Evolutionary conservation across 148 eudicot genomes (phyloP).

Genomic region (Nyssa sinensis): DNA sequence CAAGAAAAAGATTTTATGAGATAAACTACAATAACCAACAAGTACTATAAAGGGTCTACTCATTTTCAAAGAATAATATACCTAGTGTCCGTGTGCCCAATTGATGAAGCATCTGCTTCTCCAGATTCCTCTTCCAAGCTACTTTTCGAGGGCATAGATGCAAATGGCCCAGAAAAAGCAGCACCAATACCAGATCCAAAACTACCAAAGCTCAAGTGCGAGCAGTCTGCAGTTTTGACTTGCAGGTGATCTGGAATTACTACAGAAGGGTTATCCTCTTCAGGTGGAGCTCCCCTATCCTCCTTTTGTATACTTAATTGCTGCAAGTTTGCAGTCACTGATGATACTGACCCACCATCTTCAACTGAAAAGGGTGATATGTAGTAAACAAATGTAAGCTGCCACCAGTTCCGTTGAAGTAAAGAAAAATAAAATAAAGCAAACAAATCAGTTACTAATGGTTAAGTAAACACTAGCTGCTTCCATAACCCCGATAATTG

Average conservation of each 20-base stretch:
- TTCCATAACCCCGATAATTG: background rate
- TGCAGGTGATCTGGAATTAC: conserved; percentile 82
- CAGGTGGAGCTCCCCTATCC: conserved; percentile 45
- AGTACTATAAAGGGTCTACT: background rate
- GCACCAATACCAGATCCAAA: conserved; percentile 60
- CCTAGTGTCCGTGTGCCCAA: conserved; percentile 66
- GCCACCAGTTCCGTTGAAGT: background rate
- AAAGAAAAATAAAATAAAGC: background rate
- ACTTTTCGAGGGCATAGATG: conserved; percentile 39
- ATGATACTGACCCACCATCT: conserved; percentile 51
- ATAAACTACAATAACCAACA: conserved; percentile 3
- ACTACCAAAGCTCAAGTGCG: conserved; percentile 94
- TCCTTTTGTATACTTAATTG: conserved; percentile 52
- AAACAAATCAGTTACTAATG: background rate
- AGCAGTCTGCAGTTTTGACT: conserved; percentile 72
- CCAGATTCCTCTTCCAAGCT: conserved; percentile 48
- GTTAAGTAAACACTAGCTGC: background rate
- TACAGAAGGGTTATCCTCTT: conserved; percentile 68
- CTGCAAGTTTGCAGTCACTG: conserved; percentile 64
- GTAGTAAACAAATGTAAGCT: background rate
- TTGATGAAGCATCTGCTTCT: conserved; percentile 49
- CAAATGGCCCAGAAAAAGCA: conserved; percentile 49
- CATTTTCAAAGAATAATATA: conserved; percentile 18
- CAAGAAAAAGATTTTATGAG: conserved; percentile 11
- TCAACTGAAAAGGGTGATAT: conserved; percentile 36